Conservation (phyloP, 1,284 basidiomycete species). For the Vanrija sp. region DNA sequence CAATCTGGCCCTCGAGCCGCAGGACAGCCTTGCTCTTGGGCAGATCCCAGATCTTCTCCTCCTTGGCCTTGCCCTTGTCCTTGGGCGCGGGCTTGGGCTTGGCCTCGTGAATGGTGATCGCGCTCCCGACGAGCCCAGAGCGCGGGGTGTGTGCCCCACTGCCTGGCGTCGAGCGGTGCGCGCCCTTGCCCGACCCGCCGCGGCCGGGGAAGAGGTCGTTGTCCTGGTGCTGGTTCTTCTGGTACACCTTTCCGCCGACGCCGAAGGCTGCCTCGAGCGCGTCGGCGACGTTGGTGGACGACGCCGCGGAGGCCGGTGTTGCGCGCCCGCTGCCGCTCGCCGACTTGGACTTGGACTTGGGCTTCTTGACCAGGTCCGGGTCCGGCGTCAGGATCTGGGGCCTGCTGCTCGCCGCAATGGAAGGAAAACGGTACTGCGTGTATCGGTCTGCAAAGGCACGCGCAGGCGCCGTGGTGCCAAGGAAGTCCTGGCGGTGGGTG, state of each 20-base stretch:
- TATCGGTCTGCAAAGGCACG: constrained; percentile 41
- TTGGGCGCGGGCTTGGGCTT: constrained; percentile 7
- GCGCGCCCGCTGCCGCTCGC: neutral
- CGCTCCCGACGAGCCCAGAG: constrained; percentile 12
- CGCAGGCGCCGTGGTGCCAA: constrained; percentile 34
- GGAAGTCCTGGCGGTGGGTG: constrained; percentile 35
- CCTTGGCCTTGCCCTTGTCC: constrained; percentile 14
- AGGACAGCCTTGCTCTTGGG: constrained; percentile 38
- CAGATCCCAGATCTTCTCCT: constrained; percentile 42
- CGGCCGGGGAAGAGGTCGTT: constrained; percentile 5
- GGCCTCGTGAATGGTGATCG: constrained; percentile 26
- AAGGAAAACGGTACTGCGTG: constrained; percentile 35
- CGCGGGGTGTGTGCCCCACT: constrained; percentile 11
- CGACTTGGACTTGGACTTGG: neutral
- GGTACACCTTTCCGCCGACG: constrained; percentile 33
- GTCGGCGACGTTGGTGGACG: constrained; percentile 9
- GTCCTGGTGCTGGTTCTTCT: constrained; percentile 30
- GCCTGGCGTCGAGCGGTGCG: neutral
- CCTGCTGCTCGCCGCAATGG: constrained; percentile 16
- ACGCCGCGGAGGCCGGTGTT: neutral
- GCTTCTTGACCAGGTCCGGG: constrained; percentile 4
- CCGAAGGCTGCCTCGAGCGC: constrained; percentile 30
- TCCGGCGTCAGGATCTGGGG: neutral
- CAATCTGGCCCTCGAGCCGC: constrained; percentile 50
- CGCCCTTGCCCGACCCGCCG: constrained; percentile 5